Conservation (phyloP, 352 stramenopile species). For the Phytophthora uliginosa region DNA sequence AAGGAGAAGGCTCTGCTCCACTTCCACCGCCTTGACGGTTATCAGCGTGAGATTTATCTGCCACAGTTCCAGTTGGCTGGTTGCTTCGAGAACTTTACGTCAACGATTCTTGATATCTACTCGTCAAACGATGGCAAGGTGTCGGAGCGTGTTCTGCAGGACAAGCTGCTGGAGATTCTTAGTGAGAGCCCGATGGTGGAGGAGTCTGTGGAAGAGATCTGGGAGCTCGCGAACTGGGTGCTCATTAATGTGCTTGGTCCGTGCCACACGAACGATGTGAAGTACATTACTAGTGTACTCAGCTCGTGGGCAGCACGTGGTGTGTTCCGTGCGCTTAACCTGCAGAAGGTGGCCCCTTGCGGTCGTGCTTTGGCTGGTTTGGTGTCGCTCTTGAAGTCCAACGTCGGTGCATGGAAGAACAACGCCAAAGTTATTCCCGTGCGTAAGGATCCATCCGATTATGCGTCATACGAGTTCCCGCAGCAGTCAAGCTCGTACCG, state of each 20-base stretch:
- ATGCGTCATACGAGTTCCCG: slow-evolving; percentile 87
- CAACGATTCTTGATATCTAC: slow-evolving; percentile 81
- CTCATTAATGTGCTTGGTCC: slow-evolving; percentile 96
- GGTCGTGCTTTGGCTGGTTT: slow-evolving; percentile 79
- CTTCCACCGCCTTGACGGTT: slow-evolving; percentile 97
- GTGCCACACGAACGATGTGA: slow-evolving; percentile 96
- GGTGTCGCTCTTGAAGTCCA: slow-evolving; percentile 74
- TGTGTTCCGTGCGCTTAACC: slow-evolving; percentile 82
- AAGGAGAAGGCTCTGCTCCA: slow-evolving; percentile 93
- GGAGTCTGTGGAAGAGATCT: slow-evolving; percentile 97
- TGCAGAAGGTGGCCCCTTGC: slow-evolving; percentile 75
- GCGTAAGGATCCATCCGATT: slow-evolving; percentile 86
- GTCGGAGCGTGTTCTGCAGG: slow-evolving; percentile 78
- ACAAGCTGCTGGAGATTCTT: slow-evolving; percentile 87
- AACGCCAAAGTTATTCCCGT: slow-evolving; percentile 86
- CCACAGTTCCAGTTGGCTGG: slow-evolving; percentile 98
- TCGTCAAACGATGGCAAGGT: slow-evolving; percentile 62
- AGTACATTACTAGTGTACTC: slow-evolving; percentile 90
- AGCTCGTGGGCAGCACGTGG: slow-evolving; percentile 84
- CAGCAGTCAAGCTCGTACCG: slow-evolving; percentile 61
- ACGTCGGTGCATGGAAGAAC: slow-evolving; percentile 78
- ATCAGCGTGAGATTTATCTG: slow-evolving; percentile 98
- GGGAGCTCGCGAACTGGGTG: slow-evolving; percentile 97
- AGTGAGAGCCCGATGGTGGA: slow-evolving; percentile 86
- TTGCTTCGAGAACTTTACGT: slow-evolving; percentile 95